Conservation (phyloP, 1,284 basidiomycete genomes). For the Trichosporon sp. region DNA sequence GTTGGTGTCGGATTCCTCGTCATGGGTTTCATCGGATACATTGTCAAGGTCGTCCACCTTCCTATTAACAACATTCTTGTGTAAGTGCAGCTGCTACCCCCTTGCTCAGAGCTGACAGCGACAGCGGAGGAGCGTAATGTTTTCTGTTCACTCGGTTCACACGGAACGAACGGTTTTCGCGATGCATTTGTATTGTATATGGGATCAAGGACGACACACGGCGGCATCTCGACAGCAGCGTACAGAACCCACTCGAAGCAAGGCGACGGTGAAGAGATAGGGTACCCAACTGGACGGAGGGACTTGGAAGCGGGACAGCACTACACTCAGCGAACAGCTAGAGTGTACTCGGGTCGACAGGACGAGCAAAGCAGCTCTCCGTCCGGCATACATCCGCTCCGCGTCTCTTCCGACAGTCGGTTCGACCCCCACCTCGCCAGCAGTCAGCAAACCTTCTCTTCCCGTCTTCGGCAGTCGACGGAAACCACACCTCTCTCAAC, state of each 20-base stretch:
- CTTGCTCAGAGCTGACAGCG: constrained; percentile 18
- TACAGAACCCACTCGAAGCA: not conserved
- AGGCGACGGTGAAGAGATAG: not conserved
- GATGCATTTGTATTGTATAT: constrained; percentile 33
- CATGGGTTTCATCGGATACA: constrained; percentile 95
- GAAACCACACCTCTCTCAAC: no score
- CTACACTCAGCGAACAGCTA: not conserved
- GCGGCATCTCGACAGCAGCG: no score
- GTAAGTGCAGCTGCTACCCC: constrained; percentile 63
- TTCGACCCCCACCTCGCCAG: no score
- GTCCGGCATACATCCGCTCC: no score
- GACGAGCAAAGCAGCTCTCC: no score
- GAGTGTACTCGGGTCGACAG: no score
- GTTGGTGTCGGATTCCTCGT: constrained; percentile 93
- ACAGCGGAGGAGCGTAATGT: constrained; percentile 32
- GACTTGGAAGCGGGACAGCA: not conserved
- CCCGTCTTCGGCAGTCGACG: not conserved
- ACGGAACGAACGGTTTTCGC: constrained; percentile 15
- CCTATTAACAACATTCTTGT: constrained; percentile 95
- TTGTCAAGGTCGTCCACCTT: constrained; percentile 91
- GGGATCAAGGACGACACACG: not conserved
- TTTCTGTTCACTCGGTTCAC: constrained; percentile 9
- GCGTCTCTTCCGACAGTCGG: no score
- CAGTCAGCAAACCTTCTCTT: not conserved
- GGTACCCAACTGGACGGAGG: not conserved